Percentiles rank a stretch among this genome's conserved stretches.
Evolutionary conservation across 2,329 filamentous ascomycete species (phyloP).

Genomic region (Juglanconis oblonga): DNA sequence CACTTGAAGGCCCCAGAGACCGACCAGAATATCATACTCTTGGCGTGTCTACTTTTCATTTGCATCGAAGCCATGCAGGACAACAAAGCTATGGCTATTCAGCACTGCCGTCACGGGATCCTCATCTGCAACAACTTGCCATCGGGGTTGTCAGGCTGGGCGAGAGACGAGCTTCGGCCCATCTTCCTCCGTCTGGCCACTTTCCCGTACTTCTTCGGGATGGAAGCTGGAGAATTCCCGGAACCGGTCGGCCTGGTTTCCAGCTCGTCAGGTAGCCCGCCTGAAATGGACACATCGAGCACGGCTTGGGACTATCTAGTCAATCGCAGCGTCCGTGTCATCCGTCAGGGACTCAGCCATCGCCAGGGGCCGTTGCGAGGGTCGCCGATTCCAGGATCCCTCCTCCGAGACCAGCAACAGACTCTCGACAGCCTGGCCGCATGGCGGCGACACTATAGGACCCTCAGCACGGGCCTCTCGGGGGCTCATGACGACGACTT

Average conservation of each 20-base stretch:
- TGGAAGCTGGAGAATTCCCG: constrained; percentile 7
- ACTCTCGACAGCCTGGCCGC: neutral
- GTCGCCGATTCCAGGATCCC: constrained; percentile 4
- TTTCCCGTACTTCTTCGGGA: constrained; percentile 31
- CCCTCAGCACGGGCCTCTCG: neutral
- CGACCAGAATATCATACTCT: constrained; percentile 33
- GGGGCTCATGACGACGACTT: neutral
- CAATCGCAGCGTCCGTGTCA: constrained; percentile 13
- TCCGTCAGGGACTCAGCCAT: constrained; percentile 9
- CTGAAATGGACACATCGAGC: neutral
- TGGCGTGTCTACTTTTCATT: constrained; percentile 48
- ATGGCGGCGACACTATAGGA: constrained; percentile 1
- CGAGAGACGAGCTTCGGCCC: constrained; percentile 37
- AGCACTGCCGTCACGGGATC: constrained; percentile 29
- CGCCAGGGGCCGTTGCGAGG: neutral
- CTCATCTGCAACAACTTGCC: constrained; percentile 19
- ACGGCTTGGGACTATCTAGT: constrained; percentile 11
- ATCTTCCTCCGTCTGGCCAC: constrained; percentile 42
- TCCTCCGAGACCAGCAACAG: constrained; percentile 6
- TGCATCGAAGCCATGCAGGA: constrained; percentile 47
- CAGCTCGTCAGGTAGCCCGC: neutral
- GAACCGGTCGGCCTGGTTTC: constrained; percentile 4
- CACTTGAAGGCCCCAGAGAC: constrained; percentile 36
- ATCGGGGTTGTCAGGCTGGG: constrained; percentile 11
- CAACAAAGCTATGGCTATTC: constrained; percentile 36